phyloP scores from a whole-genome alignment of 306 rosid species.

The Nissolia schottii region DNA sequence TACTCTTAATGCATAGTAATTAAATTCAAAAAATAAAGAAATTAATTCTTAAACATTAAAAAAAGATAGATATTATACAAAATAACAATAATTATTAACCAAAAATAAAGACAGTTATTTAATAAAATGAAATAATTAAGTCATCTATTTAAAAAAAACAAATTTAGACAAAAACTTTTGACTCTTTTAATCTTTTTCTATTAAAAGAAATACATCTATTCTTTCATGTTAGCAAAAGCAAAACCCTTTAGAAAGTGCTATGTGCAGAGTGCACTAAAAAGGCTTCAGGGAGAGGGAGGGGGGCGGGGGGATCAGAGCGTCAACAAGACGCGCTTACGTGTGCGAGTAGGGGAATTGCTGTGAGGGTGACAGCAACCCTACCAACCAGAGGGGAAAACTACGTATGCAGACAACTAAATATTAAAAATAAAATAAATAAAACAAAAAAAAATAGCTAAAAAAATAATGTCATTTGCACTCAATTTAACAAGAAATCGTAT shows the following conservation, averaged over 20 bases:
- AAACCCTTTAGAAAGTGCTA: neutral
- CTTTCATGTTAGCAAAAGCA: neutral
- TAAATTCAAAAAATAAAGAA: too few species aligned
- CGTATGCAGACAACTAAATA: slow-evolving; percentile 46
- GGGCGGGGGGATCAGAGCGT: neutral
- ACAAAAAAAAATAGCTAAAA: neutral
- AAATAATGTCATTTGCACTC: too few species aligned
- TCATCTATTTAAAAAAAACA: neutral
- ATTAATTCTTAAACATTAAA: too few species aligned
- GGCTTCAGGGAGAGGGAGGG: neutral
- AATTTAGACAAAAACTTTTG: too few species aligned
- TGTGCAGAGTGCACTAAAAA: neutral
- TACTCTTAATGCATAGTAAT: too few species aligned
- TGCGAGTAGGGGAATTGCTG: slow-evolving; percentile 2
- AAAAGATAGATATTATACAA: too few species aligned
- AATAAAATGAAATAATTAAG: too few species aligned
- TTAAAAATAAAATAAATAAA: neutral
- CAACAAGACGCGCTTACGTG: slow-evolving; percentile 16
- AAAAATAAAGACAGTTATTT: too few species aligned
- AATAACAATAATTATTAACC: too few species aligned
- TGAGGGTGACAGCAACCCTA: slow-evolving; percentile 38
- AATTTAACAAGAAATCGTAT: too few species aligned
- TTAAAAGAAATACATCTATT: too few species aligned
- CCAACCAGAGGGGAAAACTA: slow-evolving; percentile 34
- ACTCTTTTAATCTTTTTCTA: too few species aligned